phyloP scores from a whole-genome alignment of 129 eudicot genomes.

The Centaurea solstitialis region DNA sequence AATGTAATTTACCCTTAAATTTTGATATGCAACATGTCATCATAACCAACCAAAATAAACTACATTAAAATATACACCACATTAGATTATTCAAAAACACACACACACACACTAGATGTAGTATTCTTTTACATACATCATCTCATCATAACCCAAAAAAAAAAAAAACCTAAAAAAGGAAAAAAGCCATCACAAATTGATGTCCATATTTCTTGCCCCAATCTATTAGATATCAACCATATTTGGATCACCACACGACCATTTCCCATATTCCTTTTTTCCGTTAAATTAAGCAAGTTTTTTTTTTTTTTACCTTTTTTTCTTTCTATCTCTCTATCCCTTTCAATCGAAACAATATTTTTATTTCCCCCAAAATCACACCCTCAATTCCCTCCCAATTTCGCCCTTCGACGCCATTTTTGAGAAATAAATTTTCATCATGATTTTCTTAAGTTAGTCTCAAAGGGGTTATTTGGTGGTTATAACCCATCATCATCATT shows the following conservation, averaged over 20 bases:
- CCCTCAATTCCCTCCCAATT: slow-evolving; percentile 6
- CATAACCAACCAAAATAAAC: no score
- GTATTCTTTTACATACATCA: no score
- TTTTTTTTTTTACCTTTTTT: slow-evolving; percentile 13
- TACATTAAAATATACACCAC: no score
- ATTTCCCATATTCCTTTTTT: slow-evolving; percentile 19
- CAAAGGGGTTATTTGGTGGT: slow-evolving; percentile 20
- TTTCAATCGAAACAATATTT: slow-evolving; percentile 19
- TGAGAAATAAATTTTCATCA: background rate
- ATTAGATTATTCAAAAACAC: no score
- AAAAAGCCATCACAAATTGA: background rate
- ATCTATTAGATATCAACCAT: slow-evolving; percentile 14
- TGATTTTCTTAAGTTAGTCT: slow-evolving; percentile 19
- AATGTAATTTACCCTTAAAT: no score
- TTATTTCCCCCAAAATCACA: slow-evolving; percentile 18
- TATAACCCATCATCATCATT: slow-evolving; percentile 29
- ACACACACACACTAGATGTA: no score
- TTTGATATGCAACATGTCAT: no score
- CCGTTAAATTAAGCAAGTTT: slow-evolving; percentile 24
- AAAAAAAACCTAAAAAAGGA: background rate
- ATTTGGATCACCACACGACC: slow-evolving; percentile 52
- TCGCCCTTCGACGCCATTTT: slow-evolving; percentile 15
- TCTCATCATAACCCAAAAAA: background rate
- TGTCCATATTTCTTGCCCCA: slow-evolving; percentile 19
- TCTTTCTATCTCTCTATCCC: slow-evolving; percentile 13